A percentile compares a stretch with the other conserved stretches of the same genome.
Evolutionary conservation across 768 basidiomycete genomes (phyloP).

Genomic region (Suillus weaverae): DNA sequence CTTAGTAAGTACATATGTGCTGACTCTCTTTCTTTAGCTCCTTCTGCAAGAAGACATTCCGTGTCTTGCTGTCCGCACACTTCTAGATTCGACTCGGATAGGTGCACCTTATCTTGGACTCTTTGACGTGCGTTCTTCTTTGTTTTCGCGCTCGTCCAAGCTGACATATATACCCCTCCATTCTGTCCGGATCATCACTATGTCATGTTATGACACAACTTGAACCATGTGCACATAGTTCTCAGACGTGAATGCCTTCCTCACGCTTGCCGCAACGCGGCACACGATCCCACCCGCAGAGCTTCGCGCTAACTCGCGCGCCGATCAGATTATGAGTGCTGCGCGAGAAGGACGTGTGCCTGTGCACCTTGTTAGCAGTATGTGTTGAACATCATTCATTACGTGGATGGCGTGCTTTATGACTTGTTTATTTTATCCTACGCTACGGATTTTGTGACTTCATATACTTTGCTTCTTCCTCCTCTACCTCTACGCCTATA

Average conservation of each 20-base stretch:
- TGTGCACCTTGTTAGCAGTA: slow-evolving; percentile 77
- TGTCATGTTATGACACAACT: neutral
- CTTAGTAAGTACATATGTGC: neutral
- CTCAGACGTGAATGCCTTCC: slow-evolving; percentile 85
- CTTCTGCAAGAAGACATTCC: slow-evolving; percentile 61
- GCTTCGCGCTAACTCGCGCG: slow-evolving; percentile 55
- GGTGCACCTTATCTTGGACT: slow-evolving; percentile 50
- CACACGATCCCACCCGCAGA: slow-evolving; percentile 68
- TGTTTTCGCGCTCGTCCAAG: neutral
- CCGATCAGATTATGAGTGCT: slow-evolving; percentile 69
- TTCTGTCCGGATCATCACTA: neutral
- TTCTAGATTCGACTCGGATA: slow-evolving; percentile 19
- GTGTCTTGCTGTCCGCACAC: slow-evolving; percentile 62
- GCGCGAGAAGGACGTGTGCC: slow-evolving; percentile 75
- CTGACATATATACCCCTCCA: neutral
- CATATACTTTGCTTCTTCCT: neutral
- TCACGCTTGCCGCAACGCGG: slow-evolving; percentile 78
- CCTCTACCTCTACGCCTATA: neutral
- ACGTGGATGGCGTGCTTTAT: neutral
- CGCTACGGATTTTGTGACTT: neutral
- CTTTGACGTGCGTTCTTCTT: slow-evolving; percentile 65
- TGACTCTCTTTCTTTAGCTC: slow-evolving; percentile 38
- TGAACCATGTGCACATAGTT: slow-evolving; percentile 45
- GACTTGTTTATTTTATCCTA: neutral
- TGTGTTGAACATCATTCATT: slow-evolving; percentile 25